Base-by-base conservation (phyloP, 1,139 yeast genomes). In the Candida sanyaensis region DNA sequence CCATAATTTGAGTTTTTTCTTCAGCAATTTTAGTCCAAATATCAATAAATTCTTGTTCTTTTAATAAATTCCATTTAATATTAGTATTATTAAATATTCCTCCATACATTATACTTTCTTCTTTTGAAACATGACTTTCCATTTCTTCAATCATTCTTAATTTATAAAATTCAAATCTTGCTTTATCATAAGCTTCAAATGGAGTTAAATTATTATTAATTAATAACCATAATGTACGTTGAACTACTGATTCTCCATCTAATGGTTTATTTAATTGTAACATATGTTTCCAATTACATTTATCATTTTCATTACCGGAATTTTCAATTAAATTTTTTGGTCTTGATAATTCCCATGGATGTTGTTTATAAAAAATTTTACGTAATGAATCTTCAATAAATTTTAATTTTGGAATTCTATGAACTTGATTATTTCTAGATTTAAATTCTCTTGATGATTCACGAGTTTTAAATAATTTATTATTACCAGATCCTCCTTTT, bases 271-370 rank as follows among this genome's bases (percentile, higher is more conserved):
- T 71, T 40, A 83, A 66, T 63, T 93, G 98, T 55, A 81, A 78
- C 67, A 93, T 79, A 46, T 77, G 77, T 46, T 84, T 77, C 98
- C 99, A 93, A 65, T 93, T 89, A 55, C 75, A 68, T 49, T 77
- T 74, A 10, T 66, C 59, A 26, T 68, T 64, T 31, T 73, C 76
- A 46, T 84, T 83, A 6, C 88, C 89, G 21, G 75, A 71, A 59
- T 83, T 87, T 68, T 95, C 99, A 43, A 91, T 78, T 56, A 93
- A 70, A 30, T 83, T 77, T 63, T 89, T 89, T n/a, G 99, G 97
- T 56, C 96, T 81, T 2, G 99, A 88, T 50, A 92, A 75, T 68
- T 93, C 99, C 99, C 99, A 93, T 10, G 99, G 99, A 66, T 93
- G 99, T 64, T 92, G 97, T 51, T 83, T 84, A 67, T 86, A 93